These are phyloP conservation scores for Maudiozyma serrabonitensis DNA, from an alignment of 805 yeast genomes.

Conservation along the genomic window DNA sequence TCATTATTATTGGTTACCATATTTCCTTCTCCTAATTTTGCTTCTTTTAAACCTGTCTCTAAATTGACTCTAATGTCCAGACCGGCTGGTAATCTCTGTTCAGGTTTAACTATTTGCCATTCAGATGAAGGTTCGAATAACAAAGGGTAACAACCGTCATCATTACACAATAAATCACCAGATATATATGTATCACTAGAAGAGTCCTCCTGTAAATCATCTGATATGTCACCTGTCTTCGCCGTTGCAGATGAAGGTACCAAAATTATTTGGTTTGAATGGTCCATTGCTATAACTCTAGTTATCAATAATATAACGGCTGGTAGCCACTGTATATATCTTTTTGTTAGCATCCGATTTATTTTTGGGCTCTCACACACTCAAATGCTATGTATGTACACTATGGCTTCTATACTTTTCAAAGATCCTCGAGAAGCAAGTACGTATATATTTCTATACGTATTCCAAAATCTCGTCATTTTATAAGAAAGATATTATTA, in stretches of 20 bases:
- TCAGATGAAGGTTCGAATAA: slow-evolving; percentile 52
- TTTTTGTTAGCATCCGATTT: no score
- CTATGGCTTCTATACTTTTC: no score
- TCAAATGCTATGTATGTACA: no score
- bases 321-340: background rate
- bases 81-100: slow-evolving; percentile 77
- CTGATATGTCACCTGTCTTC: background rate
- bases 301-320: background rate
- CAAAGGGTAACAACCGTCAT: slow-evolving; percentile 49
- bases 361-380: no score
- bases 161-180: slow-evolving; percentile 2
- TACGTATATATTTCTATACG: no score
- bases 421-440: no score
- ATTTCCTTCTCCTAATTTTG: slow-evolving; percentile 35
- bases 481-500: no score
- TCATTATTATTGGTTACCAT: background rate
- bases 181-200: background rate
- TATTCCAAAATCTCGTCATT: no score
- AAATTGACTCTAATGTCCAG: slow-evolving; percentile 60
- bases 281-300: background rate
- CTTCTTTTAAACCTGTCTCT: slow-evolving; percentile 62
- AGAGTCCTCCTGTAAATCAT: background rate
- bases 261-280: background rate
- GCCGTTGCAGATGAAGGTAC: background rate
- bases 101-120: slow-evolving; percentile 62